A percentile compares a stretch with the other conserved stretches of the same genome.
phyloP scores from a whole-genome alignment of 208 protist species.

The Crithidia expoeki region DNA sequence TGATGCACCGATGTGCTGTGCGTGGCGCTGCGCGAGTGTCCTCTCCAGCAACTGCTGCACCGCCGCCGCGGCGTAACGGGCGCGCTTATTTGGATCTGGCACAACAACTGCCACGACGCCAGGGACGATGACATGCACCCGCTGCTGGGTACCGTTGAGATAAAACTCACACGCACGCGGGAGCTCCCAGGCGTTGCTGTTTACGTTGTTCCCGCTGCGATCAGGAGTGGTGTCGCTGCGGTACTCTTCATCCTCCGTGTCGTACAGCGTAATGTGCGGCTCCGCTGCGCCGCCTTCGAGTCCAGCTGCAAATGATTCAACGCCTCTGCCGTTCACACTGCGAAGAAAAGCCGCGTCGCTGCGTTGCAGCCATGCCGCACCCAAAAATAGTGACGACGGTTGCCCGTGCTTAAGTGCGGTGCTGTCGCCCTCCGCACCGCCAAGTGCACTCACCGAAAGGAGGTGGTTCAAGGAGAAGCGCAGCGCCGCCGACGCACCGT shows the following conservation, averaged over 20 bases:
- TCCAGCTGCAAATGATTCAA: too few species aligned
- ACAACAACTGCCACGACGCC: slow-evolving; percentile 13
- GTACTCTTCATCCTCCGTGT: not conserved
- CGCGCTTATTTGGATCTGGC: slow-evolving; percentile 5
- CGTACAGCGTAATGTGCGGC: slow-evolving; percentile 22
- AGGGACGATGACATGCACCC: slow-evolving; percentile 21
- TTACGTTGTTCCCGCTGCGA: not conserved
- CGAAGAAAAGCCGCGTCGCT: not conserved
- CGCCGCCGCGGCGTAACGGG: slow-evolving; percentile 7
- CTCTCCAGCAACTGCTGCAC: slow-evolving; percentile 28
- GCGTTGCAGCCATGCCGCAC: slow-evolving; percentile 24
- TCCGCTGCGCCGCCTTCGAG: not conserved
- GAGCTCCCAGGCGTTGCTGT: slow-evolving; percentile 12
- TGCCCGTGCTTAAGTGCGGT: not conserved
- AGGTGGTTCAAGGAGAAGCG: slow-evolving; percentile 19
- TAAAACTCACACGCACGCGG: slow-evolving; percentile 9
- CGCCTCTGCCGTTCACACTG: too few species aligned
- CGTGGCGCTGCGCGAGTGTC: slow-evolving; percentile 21
- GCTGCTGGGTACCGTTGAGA: not conserved
- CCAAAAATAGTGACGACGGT: slow-evolving; percentile 16
- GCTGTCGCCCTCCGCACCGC: not conserved
- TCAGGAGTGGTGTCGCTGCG: too few species aligned
- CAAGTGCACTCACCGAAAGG: slow-evolving; percentile 16
- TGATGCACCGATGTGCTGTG: not conserved
- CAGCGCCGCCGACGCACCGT: not conserved